Percentiles rank a stretch among this genome's conserved stretches.
phyloP scores from a whole-genome alignment of 2,329 filamentous ascomycete species.

The Fusarium aywerte region DNA sequence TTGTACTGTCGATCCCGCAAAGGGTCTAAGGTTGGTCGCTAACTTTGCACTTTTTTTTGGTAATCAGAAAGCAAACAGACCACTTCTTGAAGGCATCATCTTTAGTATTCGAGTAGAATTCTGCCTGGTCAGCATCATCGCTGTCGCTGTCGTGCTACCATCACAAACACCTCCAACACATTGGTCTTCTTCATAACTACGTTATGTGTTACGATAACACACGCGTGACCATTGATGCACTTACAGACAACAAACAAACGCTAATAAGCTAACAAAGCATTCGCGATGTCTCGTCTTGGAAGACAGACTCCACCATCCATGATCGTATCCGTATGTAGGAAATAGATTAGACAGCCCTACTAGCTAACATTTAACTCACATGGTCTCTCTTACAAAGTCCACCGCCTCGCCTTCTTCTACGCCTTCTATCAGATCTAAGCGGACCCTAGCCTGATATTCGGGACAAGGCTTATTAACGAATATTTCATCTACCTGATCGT shows the following conservation, averaged over 20 bases:
- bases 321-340: slow-evolving; percentile 34
- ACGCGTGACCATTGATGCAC: slow-evolving; percentile 12
- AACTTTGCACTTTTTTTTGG: slow-evolving; percentile 25
- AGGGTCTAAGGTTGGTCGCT: slow-evolving; percentile 20
- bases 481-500: slow-evolving; percentile 29
- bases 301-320: slow-evolving; percentile 24
- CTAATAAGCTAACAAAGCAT: slow-evolving; percentile 2
- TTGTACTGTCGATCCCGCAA: slow-evolving; percentile 10
- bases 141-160: not conserved
- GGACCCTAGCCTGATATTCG: slow-evolving; percentile 32
- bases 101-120: not conserved
- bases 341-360: slow-evolving; percentile 14
- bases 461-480: slow-evolving; percentile 17
- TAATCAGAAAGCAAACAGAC: slow-evolving; percentile 29
- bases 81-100: slow-evolving; percentile 23
- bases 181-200: not conserved
- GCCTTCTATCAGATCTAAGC: slow-evolving; percentile 38
- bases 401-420: slow-evolving; percentile 36
- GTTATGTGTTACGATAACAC: not conserved
- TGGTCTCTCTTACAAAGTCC: slow-evolving; percentile 3
- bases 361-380: slow-evolving; percentile 6
- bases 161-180: too few species aligned
- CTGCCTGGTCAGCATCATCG: not conserved
- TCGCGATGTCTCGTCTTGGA: slow-evolving; percentile 7
- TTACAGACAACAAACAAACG: not conserved